Evolutionary conservation across 345 rosid genomes (phyloP), one percentile per base, ranked within the genome.

Genomic region (Passiflora organensis): DNA sequence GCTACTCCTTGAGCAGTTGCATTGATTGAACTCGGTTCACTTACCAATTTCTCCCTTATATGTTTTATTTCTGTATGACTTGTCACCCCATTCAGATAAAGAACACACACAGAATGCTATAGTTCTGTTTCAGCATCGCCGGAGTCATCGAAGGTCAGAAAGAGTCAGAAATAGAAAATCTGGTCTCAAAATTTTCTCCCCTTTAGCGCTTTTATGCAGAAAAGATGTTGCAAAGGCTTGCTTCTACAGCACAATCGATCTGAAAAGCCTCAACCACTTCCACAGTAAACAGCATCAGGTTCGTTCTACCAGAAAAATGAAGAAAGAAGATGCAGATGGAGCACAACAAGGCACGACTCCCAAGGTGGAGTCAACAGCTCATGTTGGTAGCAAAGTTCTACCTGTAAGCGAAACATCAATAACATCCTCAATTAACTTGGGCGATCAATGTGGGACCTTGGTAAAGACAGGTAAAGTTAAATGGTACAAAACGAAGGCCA

Each of bases 201-300:
- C 54, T 39, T 72, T 80, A 45, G 21, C 67, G 48, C 34, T 74
- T 69, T 59, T 77, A 44, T 80, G 94, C 64, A 66, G 80, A 74
- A 72, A 59, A 68, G 87, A 82, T 60, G 76, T 78, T 39, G 83
- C 80, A 13, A 51, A 72, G 50, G 81, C 87, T 53, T 81, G 94
- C 49, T 87, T 82, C 66, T 64, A 71, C 48, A 74, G 83, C 68
- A 80, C 80, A 21, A 22, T 81, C 14, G 55, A 65, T 64, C 68
- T 82, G 54, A 79, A 54, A 57, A 75, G 81, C 51, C 24, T 62
- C 13, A 45, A 57, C 23, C 71, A 66, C 55, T 38, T 45, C 1
- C 42, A 51, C 10, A 62, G 60, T 37, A 54, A 69, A 58, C 66
- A 57, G 43, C 63, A 54, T 24, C 64, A 70, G 70, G 32, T 36